A percentile compares a stretch with the other conserved stretches of the same genome.
Conservation (phyloP, 2,329 filamentous ascomycete species). For the Camillea tinctor region DNA sequence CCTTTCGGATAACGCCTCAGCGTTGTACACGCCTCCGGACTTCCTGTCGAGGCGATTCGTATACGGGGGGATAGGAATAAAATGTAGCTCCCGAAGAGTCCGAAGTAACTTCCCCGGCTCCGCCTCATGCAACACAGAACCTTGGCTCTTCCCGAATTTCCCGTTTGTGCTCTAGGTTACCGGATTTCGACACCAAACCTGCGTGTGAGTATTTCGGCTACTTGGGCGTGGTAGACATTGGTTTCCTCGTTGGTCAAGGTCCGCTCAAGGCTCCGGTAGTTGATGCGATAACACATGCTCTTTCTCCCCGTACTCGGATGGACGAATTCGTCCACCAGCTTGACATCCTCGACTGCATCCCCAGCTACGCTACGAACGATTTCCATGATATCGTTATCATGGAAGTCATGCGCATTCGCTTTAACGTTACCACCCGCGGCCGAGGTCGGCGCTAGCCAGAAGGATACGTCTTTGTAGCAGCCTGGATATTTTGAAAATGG, state of each 20-base stretch:
- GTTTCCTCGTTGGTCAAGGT: constrained; percentile 83
- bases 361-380: constrained; percentile 80
- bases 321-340: constrained; percentile 78
- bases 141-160: not conserved
- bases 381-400: constrained; percentile 98
- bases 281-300: constrained; percentile 89
- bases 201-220: constrained; percentile 63
- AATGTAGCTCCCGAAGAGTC: not conserved
- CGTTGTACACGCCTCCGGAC: not conserved
- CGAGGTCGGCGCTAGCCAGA: constrained; percentile 68
- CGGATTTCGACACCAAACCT: constrained; percentile 78
- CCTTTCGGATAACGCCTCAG: not conserved
- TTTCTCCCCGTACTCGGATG: constrained; percentile 81
- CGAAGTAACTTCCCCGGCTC: not conserved
- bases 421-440: constrained; percentile 46
- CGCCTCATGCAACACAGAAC: constrained; percentile 1
- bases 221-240: constrained; percentile 70
- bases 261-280: constrained; percentile 88
- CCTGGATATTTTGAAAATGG: constrained; percentile 91
- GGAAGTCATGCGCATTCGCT: constrained; percentile 56
- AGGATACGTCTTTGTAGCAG: constrained; percentile 89
- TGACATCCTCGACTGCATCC: constrained; percentile 84
- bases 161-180: constrained; percentile 33
- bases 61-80: not conserved
- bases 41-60: not conserved